Percentiles rank a stretch among this genome's conserved stretches.
Evolutionary conservation across 2,329 filamentous ascomycete genomes (phyloP).

Genomic region (Diaporthe vaccinii): DNA sequence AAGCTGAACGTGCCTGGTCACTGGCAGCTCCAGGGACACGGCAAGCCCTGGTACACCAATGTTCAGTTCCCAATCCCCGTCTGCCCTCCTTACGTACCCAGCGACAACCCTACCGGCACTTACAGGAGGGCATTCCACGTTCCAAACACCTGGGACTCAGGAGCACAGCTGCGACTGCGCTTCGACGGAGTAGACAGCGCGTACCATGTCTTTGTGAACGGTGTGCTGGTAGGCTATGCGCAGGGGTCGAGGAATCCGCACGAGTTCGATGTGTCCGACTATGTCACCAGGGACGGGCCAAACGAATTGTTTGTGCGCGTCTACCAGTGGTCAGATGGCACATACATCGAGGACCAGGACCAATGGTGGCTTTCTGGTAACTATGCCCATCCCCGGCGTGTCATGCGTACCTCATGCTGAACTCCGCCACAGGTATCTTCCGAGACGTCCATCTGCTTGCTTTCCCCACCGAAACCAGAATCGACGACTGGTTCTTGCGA

Average conservation of each 20-base stretch:
- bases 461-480: slow-evolving; percentile 63
- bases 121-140: slow-evolving; percentile 70
- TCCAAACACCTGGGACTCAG: slow-evolving; percentile 59
- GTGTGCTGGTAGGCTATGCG: slow-evolving; percentile 73
- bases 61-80: slow-evolving; percentile 75
- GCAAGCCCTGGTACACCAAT: slow-evolving; percentile 78
- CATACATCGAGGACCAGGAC: slow-evolving; percentile 79
- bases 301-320: slow-evolving; percentile 75
- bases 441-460: slow-evolving; percentile 74
- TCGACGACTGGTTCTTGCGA: slow-evolving; percentile 71
- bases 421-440: slow-evolving; percentile 66
- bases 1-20: slow-evolving; percentile 73
- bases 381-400: neutral
- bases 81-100: slow-evolving; percentile 72
- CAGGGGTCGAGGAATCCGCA: slow-evolving; percentile 77
- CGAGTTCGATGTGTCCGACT: slow-evolving; percentile 75
- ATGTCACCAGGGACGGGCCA: slow-evolving; percentile 54
- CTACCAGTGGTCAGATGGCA: slow-evolving; percentile 78
- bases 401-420: neutral
- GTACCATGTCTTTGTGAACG: slow-evolving; percentile 79
- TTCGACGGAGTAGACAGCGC: slow-evolving; percentile 82
- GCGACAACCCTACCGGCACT: slow-evolving; percentile 74
- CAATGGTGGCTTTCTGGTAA: slow-evolving; percentile 76
- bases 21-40: slow-evolving; percentile 79
- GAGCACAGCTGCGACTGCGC: slow-evolving; percentile 69